Conservation (phyloP, 1,284 basidiomycete genomes). For the Calocybe gambosa region DNA sequence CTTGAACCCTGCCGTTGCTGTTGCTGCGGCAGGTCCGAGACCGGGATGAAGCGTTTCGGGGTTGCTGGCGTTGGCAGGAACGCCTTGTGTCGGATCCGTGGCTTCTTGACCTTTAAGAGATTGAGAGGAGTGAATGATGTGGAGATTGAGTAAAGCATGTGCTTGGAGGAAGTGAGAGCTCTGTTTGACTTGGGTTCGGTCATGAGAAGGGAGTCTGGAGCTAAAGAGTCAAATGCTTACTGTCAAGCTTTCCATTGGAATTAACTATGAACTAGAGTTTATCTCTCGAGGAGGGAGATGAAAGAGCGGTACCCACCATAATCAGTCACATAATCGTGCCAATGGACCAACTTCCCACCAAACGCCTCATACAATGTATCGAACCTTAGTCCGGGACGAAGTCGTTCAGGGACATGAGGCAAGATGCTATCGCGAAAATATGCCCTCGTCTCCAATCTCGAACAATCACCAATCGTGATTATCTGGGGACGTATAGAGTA, state of each 20-base stretch:
- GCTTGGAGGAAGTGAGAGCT: constrained; percentile 75
- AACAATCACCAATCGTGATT: constrained; percentile 73
- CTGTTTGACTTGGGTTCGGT: constrained; percentile 47
- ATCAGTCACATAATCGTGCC: constrained; percentile 72
- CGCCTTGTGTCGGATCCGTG: constrained; percentile 16
- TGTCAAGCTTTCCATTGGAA: constrained; percentile 32
- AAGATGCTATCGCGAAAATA: constrained; percentile 62
- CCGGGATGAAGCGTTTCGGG: constrained; percentile 47
- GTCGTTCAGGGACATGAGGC: constrained; percentile 53
- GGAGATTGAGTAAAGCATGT: constrained; percentile 64
- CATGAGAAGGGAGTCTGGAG: neutral
- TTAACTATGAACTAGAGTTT: constrained; percentile 27
- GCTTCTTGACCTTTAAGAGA: constrained; percentile 26
- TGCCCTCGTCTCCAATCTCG: constrained; percentile 57
- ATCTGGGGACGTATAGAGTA: constrained; percentile 40
- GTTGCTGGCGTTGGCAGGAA: constrained; percentile 33
- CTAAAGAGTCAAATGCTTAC: constrained; percentile 11
- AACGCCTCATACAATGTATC: constrained; percentile 71
- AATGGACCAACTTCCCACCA: constrained; percentile 77
- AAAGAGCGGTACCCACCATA: constrained; percentile 47
- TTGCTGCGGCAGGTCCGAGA: constrained; percentile 36
- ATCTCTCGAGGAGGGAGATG: neutral
- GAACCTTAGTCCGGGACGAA: constrained; percentile 53
- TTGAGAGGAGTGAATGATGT: constrained; percentile 70
- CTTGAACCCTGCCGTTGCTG: too few species aligned